Evolutionary conservation across 352 stramenopile genomes (phyloP).

Genomic region (Pythium rishiriense): DNA sequence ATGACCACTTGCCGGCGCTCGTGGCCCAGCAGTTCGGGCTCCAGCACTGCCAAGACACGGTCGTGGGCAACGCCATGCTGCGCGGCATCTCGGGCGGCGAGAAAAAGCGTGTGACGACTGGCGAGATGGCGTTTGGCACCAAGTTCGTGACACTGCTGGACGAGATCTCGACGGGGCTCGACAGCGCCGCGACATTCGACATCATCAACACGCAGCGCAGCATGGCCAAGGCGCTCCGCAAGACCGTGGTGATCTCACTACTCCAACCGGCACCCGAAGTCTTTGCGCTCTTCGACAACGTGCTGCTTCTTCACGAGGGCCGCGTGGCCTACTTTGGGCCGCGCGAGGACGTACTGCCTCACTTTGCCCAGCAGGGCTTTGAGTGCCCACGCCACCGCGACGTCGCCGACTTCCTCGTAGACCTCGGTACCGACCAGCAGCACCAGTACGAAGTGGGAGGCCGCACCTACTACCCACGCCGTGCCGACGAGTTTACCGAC

Average conservation of each 20-base stretch:
- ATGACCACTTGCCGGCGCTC: constrained; percentile 37
- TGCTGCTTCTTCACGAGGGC: constrained; percentile 27
- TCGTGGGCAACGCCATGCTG: constrained; percentile 45
- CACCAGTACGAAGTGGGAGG: constrained; percentile 14
- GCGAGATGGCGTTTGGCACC: constrained; percentile 72
- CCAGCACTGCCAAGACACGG: constrained; percentile 40
- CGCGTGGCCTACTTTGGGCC: constrained; percentile 31
- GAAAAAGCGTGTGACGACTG: constrained; percentile 44
- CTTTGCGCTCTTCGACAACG: constrained; percentile 32
- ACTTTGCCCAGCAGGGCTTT: constrained; percentile 30
- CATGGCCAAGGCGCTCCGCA: constrained; percentile 30
- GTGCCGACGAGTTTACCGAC: constrained; percentile 26
- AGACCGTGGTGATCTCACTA: constrained; percentile 35
- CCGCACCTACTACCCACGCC: not conserved
- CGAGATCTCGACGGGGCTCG: constrained; percentile 92
- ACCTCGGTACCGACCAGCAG: constrained; percentile 30
- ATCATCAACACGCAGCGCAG: constrained; percentile 68
- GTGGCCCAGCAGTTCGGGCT: constrained; percentile 41
- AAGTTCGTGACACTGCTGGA: constrained; percentile 81
- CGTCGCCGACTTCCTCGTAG: constrained; percentile 30
- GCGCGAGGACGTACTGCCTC: constrained; percentile 20
- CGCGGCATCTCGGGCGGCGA: constrained; percentile 49
- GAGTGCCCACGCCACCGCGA: constrained; percentile 23
- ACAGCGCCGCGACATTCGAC: constrained; percentile 89
- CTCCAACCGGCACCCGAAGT: constrained; percentile 34